Percentiles rank a stretch among this genome's conserved stretches.
Evolutionary conservation across 1,284 basidiomycete genomes (phyloP).

Genomic region (Malassezia psittaci): DNA sequence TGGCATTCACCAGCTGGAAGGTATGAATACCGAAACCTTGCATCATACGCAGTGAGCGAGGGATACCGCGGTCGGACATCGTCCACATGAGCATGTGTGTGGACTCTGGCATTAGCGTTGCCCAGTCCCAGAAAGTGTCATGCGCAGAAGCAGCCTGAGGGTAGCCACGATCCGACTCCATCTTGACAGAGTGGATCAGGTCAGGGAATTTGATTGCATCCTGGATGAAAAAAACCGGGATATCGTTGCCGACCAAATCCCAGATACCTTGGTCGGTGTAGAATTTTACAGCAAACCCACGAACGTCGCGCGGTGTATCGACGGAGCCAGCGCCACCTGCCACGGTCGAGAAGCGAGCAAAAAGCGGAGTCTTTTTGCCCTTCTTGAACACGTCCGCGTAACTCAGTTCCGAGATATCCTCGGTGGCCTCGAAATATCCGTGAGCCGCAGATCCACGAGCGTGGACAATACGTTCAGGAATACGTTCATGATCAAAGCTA

Average conservation of each 20-base stretch:
- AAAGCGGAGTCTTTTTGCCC: slow-evolving; percentile 35
- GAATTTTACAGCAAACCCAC: slow-evolving; percentile 84
- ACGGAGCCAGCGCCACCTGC: slow-evolving; percentile 58
- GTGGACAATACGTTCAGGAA: slow-evolving; percentile 75
- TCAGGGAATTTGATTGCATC: slow-evolving; percentile 53
- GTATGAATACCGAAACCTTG: slow-evolving; percentile 75
- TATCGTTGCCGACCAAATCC: slow-evolving; percentile 29
- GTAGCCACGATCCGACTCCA: slow-evolving; percentile 58
- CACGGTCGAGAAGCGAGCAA: slow-evolving; percentile 51
- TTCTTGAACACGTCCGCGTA: slow-evolving; percentile 52
- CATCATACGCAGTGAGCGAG: slow-evolving; percentile 56
- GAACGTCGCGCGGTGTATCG: slow-evolving; percentile 81
- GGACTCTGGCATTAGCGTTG: slow-evolving; percentile 18
- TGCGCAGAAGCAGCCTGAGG: slow-evolving; percentile 56
- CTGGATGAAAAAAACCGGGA: slow-evolving; percentile 46
- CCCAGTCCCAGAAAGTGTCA: slow-evolving; percentile 63
- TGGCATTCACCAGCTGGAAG: slow-evolving; percentile 73
- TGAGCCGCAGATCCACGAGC: slow-evolving; percentile 61
- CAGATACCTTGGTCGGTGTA: slow-evolving; percentile 65
- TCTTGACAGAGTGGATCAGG: slow-evolving; percentile 92
- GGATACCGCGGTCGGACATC: slow-evolving; percentile 69
- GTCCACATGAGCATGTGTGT: slow-evolving; percentile 18
- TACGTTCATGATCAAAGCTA: slow-evolving; percentile 85
- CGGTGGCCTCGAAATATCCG: slow-evolving; percentile 67
- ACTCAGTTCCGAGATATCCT: slow-evolving; percentile 69